Evolutionary conservation across 2,329 filamentous ascomycete genomes (phyloP), one percentile per base, ranked within the genome.

Genomic region (Exophiala lecanii-corni): DNA sequence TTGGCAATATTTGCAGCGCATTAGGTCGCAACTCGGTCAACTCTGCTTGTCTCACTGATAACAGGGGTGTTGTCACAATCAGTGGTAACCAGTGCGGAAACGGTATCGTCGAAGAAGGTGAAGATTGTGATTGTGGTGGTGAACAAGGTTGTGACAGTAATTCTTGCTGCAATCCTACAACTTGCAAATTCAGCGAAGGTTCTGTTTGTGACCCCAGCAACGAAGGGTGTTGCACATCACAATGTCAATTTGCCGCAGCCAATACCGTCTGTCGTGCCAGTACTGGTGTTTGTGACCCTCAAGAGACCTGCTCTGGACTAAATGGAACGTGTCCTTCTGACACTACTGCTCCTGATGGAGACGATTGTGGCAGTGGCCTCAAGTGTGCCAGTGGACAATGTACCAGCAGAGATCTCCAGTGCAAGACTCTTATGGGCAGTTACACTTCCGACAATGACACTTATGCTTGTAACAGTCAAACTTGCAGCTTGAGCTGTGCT

Each of bases 41-140:
- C 50, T 81, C 80, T 0, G 67, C 61, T 18, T 98, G 92, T 63
- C 71, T 98, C 32, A 82, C 80, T n/a, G 82, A 86, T 63, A 98
- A 98, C 71, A 81, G 78, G 55, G 82, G 86, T 52, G 81, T 98
- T 35, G 76, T 78, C 21, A 92, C 85, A 19, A 86, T 94, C 55
- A 84, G 81, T 0, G 86, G 84, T 41, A 84, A 83, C 55, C 82
- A 89, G 60, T 98, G 92, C 65, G 92, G 92, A 45, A 98, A 98
- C 65, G 92, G 92, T 41, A 97, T 98, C 53, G 92, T 98, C 38
- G 92, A 97, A 67, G 72, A 77, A 13, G 92, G 88, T 51, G 92
- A 98, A 66, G 85, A 98, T 40, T 98, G 92, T 66, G 92, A 98
- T 65, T 98, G 92, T 59, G 92, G 92, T 50, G 91, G 91, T 41